A percentile compares a stretch with the other conserved stretches of the same genome.
phyloP scores from a whole-genome alignment of 2,329 filamentous ascomycete genomes.

The Leptographium flavum region DNA sequence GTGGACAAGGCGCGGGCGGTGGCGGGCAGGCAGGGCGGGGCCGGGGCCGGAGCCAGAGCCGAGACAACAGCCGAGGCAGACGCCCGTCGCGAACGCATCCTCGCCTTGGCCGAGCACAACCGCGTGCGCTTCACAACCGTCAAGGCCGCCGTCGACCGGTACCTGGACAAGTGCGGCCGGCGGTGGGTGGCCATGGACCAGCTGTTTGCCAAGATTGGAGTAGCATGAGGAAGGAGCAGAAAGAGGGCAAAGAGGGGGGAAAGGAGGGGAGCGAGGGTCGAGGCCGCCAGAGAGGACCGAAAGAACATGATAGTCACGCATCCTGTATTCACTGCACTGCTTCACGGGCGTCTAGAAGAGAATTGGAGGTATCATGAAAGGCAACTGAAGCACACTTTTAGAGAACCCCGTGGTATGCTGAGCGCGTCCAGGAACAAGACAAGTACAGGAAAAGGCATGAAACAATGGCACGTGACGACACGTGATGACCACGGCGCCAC shows the following conservation, averaged over 20 bases:
- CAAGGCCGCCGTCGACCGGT: slow-evolving; percentile 64
- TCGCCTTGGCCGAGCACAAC: slow-evolving; percentile 69
- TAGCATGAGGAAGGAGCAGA: slow-evolving; percentile 17
- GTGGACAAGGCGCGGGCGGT: slow-evolving; percentile 58
- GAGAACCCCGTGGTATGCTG: slow-evolving; percentile 22
- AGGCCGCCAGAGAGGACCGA: background rate
- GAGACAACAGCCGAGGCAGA: slow-evolving; percentile 29
- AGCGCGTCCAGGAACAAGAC: slow-evolving; percentile 1
- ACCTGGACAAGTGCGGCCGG: slow-evolving; percentile 77
- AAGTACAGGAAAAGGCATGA: background rate
- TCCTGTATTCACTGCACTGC: too few relatives aligned
- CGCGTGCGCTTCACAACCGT: slow-evolving; percentile 62
- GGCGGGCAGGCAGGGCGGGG: slow-evolving; percentile 19
- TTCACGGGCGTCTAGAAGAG: background rate
- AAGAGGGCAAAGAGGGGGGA: background rate
- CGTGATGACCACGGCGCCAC: too few relatives aligned
- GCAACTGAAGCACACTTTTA: slow-evolving; percentile 30
- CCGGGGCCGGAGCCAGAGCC: slow-evolving; percentile 13
- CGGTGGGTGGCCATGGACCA: slow-evolving; percentile 92
- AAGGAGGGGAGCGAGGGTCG: too few relatives aligned
- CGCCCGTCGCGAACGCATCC: slow-evolving; percentile 46
- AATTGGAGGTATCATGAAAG: slow-evolving; percentile 31
- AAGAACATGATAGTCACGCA: background rate
- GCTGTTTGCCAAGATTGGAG: slow-evolving; percentile 58
- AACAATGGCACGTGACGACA: too few relatives aligned